Percentiles rank a stretch among this genome's conserved stretches.
These are phyloP conservation scores for Chlamydomonas reinhardtii DNA, from an alignment of 163 green algal species.

Conservation along the genomic window DNA sequence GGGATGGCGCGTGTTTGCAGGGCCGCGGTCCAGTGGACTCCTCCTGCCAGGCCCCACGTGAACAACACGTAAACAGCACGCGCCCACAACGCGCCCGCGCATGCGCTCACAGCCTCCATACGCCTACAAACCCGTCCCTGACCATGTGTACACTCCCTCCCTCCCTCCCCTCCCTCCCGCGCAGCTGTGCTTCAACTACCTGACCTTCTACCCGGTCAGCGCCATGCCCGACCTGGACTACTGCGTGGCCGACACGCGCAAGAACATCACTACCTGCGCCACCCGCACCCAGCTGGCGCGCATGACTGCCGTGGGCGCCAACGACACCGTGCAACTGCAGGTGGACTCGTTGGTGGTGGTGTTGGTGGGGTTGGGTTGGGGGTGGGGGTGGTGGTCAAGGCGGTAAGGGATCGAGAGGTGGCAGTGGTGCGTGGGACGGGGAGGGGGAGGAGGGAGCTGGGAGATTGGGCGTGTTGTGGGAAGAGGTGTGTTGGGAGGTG, in stretches of 20 bases:
- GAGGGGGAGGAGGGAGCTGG: too few relatives aligned
- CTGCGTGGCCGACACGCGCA: slow-evolving; percentile 29
- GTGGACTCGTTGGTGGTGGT: background rate
- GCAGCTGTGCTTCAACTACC: slow-evolving; percentile 44
- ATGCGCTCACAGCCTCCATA: too few relatives aligned
- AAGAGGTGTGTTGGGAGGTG: too few relatives aligned
- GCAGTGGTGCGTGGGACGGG: too few relatives aligned
- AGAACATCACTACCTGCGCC: slow-evolving; percentile 27
- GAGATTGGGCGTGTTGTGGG: too few relatives aligned
- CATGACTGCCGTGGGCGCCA: background rate
- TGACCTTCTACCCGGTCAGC: slow-evolving; percentile 37
- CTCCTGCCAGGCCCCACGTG: too few relatives aligned
- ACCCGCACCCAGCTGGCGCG: slow-evolving; percentile 8
- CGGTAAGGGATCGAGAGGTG: background rate
- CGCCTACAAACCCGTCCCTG: too few relatives aligned
- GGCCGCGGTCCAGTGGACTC: too few relatives aligned
- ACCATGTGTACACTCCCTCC: background rate
- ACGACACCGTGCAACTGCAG: background rate
- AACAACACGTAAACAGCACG: too few relatives aligned
- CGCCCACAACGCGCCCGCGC: too few relatives aligned
- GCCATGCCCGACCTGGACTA: slow-evolving; percentile 48
- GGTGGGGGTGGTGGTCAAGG: background rate
- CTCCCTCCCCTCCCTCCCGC: background rate
- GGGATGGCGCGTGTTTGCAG: too few relatives aligned
- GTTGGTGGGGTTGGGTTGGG: background rate